Evolutionary conservation across 768 basidiomycete species (phyloP).

Genomic region (Pleurotus salmoneostramineus): DNA sequence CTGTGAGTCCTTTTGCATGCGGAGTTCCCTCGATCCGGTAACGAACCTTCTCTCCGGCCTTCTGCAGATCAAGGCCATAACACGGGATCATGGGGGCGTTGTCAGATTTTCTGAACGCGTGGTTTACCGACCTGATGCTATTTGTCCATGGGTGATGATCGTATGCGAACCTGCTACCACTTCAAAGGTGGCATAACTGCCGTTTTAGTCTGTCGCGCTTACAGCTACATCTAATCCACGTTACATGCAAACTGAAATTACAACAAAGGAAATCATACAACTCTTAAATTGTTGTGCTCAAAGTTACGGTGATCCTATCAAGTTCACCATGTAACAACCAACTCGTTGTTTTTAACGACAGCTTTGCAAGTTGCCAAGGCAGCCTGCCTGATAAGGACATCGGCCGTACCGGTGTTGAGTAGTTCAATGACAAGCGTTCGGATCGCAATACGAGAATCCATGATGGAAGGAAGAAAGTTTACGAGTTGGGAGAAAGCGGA

Average conservation of each 20-base stretch:
- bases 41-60: neutral
- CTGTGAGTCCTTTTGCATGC: neutral
- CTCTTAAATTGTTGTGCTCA: neutral
- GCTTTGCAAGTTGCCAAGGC: no score
- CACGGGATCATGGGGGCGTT: neutral
- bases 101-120: conserved; percentile 1
- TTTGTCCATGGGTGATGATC: conserved; percentile 7
- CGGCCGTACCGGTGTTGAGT: no score
- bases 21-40: neutral
- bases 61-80: neutral
- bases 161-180: neutral
- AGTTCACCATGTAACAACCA: no score
- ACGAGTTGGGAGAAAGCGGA: neutral
- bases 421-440: no score
- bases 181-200: no score
- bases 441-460: no score
- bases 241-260: no score
- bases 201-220: neutral
- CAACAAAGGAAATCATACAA: neutral
- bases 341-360: no score
- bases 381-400: no score
- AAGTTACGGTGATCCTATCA: no score
- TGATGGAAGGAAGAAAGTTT: no score
- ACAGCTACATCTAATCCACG: no score
- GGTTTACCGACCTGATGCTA: conserved; percentile 1